These are phyloP conservation scores for Cyanidium caldarium DNA, from an alignment of 23 red algal species.

Conservation along the genomic window DNA sequence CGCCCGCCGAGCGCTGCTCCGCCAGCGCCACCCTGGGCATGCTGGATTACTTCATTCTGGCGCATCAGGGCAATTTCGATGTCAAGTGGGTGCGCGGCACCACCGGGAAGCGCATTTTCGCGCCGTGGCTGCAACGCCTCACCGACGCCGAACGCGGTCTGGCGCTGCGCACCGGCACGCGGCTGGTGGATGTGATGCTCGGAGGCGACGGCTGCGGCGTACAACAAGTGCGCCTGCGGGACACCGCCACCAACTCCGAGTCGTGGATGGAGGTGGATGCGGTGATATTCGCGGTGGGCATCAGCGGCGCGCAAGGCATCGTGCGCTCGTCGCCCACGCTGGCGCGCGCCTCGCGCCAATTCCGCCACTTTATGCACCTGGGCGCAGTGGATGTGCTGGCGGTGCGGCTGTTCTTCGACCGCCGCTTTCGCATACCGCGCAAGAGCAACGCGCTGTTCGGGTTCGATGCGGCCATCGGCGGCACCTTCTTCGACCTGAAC, in stretches of 20 bases:
- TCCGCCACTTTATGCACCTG: constrained; percentile 34
- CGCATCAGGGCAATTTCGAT: constrained; percentile 62
- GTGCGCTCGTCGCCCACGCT: constrained; percentile 35
- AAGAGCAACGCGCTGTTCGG: constrained; percentile 53
- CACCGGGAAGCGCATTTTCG: constrained; percentile 42
- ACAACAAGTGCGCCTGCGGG: too few relatives aligned
- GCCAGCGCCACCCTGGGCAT: constrained; percentile 47
- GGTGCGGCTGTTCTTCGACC: constrained; percentile 61
- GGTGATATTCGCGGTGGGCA: constrained; percentile 51
- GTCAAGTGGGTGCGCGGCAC: constrained; percentile 71
- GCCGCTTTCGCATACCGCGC: constrained; percentile 29
- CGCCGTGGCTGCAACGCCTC: constrained; percentile 28
- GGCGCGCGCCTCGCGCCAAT: constrained; percentile 12
- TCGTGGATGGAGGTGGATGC: constrained; percentile 21
- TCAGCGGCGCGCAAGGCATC: constrained; percentile 49
- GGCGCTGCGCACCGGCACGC: constrained; percentile 19
- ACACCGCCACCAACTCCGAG: too few relatives aligned
- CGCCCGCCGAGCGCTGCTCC: constrained; percentile 43
- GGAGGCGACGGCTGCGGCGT: not conserved
- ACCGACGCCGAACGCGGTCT: constrained; percentile 11
- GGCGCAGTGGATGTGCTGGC: constrained; percentile 60
- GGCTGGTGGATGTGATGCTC: constrained; percentile 33
- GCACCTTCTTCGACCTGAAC: constrained; percentile 76
- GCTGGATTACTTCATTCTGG: constrained; percentile 58
- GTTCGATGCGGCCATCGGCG: constrained; percentile 48